Evolutionary conservation across 768 basidiomycete genomes (phyloP).

Genomic region (Roridomyces roridus): DNA sequence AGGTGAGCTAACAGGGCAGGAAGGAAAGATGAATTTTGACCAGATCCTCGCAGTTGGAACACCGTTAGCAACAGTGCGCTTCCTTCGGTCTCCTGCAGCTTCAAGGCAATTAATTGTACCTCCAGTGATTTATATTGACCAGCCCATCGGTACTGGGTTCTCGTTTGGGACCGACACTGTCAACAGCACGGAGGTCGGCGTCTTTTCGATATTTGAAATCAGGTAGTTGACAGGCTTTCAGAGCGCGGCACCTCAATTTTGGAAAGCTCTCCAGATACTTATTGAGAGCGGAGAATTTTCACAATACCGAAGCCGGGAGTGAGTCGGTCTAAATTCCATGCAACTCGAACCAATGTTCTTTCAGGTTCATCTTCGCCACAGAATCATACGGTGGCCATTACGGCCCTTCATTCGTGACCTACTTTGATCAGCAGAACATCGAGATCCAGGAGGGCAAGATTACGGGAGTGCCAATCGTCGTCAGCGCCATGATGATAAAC

Average conservation of each 20-base stretch:
- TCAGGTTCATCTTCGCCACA: conserved; percentile 66
- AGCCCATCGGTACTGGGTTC: conserved; percentile 71
- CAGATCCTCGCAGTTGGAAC: conserved; percentile 58
- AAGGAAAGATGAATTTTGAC: background rate
- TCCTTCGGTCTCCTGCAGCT: background rate
- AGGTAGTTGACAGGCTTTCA: background rate
- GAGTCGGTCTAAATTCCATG: conserved; percentile 24
- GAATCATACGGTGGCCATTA: conserved; percentile 77
- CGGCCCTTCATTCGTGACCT: conserved; percentile 67
- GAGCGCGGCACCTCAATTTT: conserved; percentile 61
- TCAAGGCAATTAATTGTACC: background rate
- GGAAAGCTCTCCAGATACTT: conserved; percentile 68
- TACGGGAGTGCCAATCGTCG: conserved; percentile 54
- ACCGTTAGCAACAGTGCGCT: conserved; percentile 66
- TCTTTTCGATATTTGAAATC: background rate
- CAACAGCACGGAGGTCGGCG: conserved; percentile 54
- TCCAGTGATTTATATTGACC: conserved; percentile 73
- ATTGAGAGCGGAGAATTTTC: conserved; percentile 62
- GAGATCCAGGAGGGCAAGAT: conserved; percentile 51
- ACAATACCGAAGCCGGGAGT: conserved; percentile 61
- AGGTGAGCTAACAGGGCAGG: conserved; percentile 43
- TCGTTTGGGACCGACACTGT: conserved; percentile 63
- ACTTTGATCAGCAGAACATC: conserved; percentile 67
- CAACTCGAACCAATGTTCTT: background rate
- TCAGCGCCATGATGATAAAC: conserved; percentile 70